These are phyloP conservation scores for Trypanosoma lewisi DNA, from an alignment of 208 protist species.

Conservation along the genomic window DNA sequence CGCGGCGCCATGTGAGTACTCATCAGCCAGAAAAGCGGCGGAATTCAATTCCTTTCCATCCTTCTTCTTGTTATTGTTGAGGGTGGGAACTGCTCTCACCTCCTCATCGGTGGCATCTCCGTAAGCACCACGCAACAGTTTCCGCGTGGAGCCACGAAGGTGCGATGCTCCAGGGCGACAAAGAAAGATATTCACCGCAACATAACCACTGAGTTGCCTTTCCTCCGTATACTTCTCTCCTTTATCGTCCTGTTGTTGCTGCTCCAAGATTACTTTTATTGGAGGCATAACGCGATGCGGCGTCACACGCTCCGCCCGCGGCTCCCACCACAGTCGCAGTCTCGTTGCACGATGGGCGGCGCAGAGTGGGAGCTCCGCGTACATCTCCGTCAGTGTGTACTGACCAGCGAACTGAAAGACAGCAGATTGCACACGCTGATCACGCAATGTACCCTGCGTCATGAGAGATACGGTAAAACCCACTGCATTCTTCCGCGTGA, in stretches of 20 bases:
- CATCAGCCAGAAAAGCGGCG: not conserved
- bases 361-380: slow-evolving; percentile 44
- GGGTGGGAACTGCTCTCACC: too few relatives aligned
- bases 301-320: slow-evolving; percentile 39
- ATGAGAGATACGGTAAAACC: slow-evolving; percentile 49
- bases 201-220: slow-evolving; percentile 47
- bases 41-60: not conserved
- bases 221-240: not conserved
- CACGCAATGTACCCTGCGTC: slow-evolving; percentile 22
- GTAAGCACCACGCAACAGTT: slow-evolving; percentile 20
- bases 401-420: slow-evolving; percentile 28
- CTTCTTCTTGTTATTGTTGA: not conserved
- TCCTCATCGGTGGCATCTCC: not conserved
- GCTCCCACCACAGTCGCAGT: slow-evolving; percentile 62
- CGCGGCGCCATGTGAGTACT: not conserved
- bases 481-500: slow-evolving; percentile 20
- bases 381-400: slow-evolving; percentile 5
- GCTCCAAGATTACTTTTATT: slow-evolving; percentile 45
- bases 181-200: slow-evolving; percentile 37
- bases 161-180: slow-evolving; percentile 36
- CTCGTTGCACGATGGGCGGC: slow-evolving; percentile 35
- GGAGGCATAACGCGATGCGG: slow-evolving; percentile 41
- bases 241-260: slow-evolving; percentile 9
- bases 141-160: slow-evolving; percentile 32
- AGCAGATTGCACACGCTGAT: slow-evolving; percentile 14